Percentiles rank a stretch among this genome's conserved stretches.
Evolutionary conservation across 1,284 basidiomycete species (phyloP).

Genomic region (Termitomyces sp.): DNA sequence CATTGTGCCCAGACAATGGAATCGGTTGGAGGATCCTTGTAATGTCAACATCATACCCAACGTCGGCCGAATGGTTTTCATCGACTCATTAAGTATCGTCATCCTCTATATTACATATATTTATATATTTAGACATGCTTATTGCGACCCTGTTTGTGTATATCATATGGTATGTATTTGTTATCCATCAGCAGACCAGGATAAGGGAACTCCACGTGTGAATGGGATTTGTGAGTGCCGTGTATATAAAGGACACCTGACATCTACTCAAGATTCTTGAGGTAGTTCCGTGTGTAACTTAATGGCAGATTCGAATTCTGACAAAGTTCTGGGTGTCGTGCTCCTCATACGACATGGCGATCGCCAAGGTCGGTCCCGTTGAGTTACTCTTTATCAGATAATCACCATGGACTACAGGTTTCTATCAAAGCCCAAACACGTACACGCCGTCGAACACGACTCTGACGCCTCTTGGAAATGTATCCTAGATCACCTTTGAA

Average conservation of each 20-base stretch:
- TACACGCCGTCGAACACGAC: slow-evolving; percentile 62
- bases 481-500: slow-evolving; percentile 24
- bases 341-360: slow-evolving; percentile 32
- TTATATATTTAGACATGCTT: background rate
- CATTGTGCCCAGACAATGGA: slow-evolving; percentile 44
- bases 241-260: background rate
- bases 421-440: slow-evolving; percentile 61
- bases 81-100: no score
- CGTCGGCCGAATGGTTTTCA: no score
- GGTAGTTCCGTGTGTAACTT: background rate
- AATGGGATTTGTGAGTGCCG: background rate
- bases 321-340: slow-evolving; percentile 30
- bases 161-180: background rate
- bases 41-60: background rate
- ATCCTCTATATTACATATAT: no score
- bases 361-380: slow-evolving; percentile 24
- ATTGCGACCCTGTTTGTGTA: background rate
- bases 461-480: slow-evolving; percentile 76
- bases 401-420: slow-evolving; percentile 29
- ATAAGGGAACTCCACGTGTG: background rate
- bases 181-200: background rate
- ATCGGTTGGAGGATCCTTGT: slow-evolving; percentile 44
- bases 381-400: background rate
- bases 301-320: slow-evolving; percentile 14
- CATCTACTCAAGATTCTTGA: background rate